These are phyloP conservation scores for Ceratobasidium sp. DNA, from an alignment of 1,284 basidiomycete species.

Conservation along the genomic window DNA sequence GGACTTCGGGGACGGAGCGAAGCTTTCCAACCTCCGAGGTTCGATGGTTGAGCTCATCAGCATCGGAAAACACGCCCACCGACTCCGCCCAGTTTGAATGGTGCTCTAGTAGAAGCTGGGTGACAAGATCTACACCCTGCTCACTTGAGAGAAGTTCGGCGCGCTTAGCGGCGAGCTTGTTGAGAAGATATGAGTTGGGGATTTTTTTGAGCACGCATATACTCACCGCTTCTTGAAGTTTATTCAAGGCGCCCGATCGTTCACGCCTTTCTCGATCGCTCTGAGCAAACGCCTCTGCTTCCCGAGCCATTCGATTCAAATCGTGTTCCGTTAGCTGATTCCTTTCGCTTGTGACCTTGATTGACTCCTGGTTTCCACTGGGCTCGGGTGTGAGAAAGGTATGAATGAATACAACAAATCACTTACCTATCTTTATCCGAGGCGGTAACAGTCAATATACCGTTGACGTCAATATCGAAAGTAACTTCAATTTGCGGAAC, in stretches of 20 bases:
- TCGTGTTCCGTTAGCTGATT: too few relatives aligned
- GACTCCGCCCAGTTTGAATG: conserved; percentile 54
- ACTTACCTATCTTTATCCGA: too few relatives aligned
- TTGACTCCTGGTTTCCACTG: neutral
- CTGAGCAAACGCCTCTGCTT: conserved; percentile 88
- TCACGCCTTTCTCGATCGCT: conserved; percentile 90
- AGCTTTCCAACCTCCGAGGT: conserved; percentile 75
- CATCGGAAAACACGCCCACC: neutral
- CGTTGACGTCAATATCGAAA: too few relatives aligned
- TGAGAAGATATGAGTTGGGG: too few relatives aligned
- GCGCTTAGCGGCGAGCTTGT: too few relatives aligned
- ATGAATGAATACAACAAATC: too few relatives aligned
- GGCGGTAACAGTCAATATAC: too few relatives aligned
- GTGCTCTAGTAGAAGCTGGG: conserved; percentile 76
- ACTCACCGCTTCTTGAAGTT: conserved; percentile 75
- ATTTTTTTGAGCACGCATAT: too few relatives aligned
- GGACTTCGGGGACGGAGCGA: too few relatives aligned
- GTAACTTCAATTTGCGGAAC: conserved; percentile 82
- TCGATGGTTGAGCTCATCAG: conserved; percentile 91
- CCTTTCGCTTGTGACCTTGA: conserved; percentile 62
- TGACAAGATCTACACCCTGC: too few relatives aligned
- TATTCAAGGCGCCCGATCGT: conserved; percentile 88
- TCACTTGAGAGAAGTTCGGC: too few relatives aligned
- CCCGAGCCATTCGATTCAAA: conserved; percentile 90
- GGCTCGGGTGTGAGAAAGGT: too few relatives aligned